A percentile compares a stretch with the other conserved stretches of the same genome.
Conservation (phyloP, 768 basidiomycete species). For the Lepiota venenata region DNA sequence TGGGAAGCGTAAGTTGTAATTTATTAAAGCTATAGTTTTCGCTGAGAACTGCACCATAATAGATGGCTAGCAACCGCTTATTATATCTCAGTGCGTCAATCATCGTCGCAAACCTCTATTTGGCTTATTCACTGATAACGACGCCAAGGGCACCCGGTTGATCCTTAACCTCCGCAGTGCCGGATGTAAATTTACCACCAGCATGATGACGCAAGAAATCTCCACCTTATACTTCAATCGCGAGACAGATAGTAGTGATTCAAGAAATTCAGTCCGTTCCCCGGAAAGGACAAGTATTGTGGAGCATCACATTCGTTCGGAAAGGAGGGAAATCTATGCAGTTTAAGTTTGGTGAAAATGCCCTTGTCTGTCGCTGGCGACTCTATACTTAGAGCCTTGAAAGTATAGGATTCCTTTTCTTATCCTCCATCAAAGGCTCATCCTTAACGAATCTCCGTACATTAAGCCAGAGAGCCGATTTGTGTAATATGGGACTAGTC, state of each 20-base stretch:
- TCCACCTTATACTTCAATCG: slow-evolving; percentile 1
- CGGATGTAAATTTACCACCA: neutral
- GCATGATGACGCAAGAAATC: slow-evolving; percentile 7
- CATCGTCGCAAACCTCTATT: neutral
- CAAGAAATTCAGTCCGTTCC: neutral
- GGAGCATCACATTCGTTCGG: neutral
- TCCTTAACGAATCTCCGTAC: too few relatives aligned
- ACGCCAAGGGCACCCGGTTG: slow-evolving; percentile 6
- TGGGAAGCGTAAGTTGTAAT: slow-evolving; percentile 7
- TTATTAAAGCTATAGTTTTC: neutral
- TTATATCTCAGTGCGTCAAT: neutral
- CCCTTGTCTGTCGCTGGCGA: too few relatives aligned
- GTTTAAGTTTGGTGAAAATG: too few relatives aligned
- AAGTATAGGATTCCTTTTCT: too few relatives aligned
- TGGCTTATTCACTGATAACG: too few relatives aligned
- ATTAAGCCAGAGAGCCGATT: too few relatives aligned
- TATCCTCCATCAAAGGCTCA: too few relatives aligned
- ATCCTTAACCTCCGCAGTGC: slow-evolving; percentile 11
- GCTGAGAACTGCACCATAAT: neutral
- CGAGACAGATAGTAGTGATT: neutral
- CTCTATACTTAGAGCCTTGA: too few relatives aligned
- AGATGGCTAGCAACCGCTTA: slow-evolving; percentile 7
- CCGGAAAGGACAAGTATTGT: neutral
- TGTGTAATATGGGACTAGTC: too few relatives aligned
- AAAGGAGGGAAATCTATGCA: neutral